These are phyloP conservation scores for Tagetes erecta DNA, from an alignment of 129 eudicot species.

Conservation along the genomic window DNA sequence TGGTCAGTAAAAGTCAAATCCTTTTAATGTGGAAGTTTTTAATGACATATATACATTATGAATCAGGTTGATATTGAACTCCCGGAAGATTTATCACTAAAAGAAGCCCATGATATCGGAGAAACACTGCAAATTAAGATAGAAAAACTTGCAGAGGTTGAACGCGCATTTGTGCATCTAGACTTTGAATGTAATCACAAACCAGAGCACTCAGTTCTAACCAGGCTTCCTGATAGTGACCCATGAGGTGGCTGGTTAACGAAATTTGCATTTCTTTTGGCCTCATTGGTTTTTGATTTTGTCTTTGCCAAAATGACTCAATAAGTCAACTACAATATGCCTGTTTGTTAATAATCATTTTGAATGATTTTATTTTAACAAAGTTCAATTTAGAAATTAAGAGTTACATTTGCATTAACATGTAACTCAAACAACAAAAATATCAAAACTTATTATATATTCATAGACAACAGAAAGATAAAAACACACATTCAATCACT, in stretches of 20 bases:
- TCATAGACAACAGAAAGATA: neutral
- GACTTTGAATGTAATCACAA: slow-evolving; percentile 89
- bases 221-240: slow-evolving; percentile 69
- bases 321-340: slow-evolving; percentile 2
- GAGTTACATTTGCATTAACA: too few relatives aligned
- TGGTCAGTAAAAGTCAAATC: neutral
- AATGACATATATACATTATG: neutral
- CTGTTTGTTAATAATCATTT: neutral
- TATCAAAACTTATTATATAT: too few relatives aligned
- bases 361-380: neutral
- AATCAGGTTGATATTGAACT: slow-evolving; percentile 87
- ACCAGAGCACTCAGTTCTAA: slow-evolving; percentile 82
- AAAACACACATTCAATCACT: neutral
- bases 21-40: neutral
- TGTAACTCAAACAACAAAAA: too few relatives aligned
- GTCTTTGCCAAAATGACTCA: neutral
- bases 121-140: slow-evolving; percentile 73
- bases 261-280: slow-evolving; percentile 4
- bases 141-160: slow-evolving; percentile 82
- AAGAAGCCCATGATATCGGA: slow-evolving; percentile 82
- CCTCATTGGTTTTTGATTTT: neutral
- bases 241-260: slow-evolving; percentile 35
- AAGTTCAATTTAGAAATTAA: too few relatives aligned
- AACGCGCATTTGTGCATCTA: slow-evolving; percentile 86
- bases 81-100: slow-evolving; percentile 76